Evolutionary conservation across 2,329 filamentous ascomycete genomes (phyloP), one percentile per base, ranked within the genome.

Genomic region (Xylaria sp.): DNA sequence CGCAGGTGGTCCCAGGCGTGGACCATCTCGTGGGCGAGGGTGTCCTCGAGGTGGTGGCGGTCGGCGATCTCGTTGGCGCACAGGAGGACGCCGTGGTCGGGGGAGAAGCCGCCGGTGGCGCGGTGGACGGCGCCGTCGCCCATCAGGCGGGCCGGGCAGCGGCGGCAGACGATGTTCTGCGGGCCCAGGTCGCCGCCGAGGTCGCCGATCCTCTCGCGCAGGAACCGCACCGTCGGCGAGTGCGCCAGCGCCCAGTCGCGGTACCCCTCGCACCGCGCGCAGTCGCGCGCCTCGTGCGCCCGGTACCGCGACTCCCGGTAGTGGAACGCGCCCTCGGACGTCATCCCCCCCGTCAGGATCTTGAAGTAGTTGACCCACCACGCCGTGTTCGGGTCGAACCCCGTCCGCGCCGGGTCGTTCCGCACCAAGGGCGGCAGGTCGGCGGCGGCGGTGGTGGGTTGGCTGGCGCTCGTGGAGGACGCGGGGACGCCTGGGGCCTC

Each of bases 21-120:
- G 48, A 99, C 89, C 91, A 99, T 95, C 77, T 99, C 94, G 73
- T 99, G 94, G 22, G 92, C 88, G 67, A 99, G 78, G 9, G 92
- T 96, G 71, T 99, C 94, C 76, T 99, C 94, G 63, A 96, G 73
- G 70, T 96, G 91, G 26, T 87, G 86, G 52, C 86, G 78, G 69
- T 91, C 86, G 54, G 88, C 80, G 69, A 97, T 84, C 74, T 94
- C 88, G 74, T 99, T 99, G 47, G 94, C 91, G 74, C 94, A 99
- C 19, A 99, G 80, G 68, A 95, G 71, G 59, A 99, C 97, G 37
- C 94, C 94, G 70, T 92, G 89, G 46, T 89, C 81, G 1, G 92
- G 87, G 70, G 88, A 88, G 71, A 97, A 97, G 1, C 94, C 94
- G 21, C 93, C 94, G 29, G 83, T 83, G 69, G 84, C 78, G 47